Percentiles rank a stretch among this genome's conserved stretches.
phyloP scores from a whole-genome alignment of 2,329 filamentous ascomycete species.

The Neopestalotiopsis rosae region DNA sequence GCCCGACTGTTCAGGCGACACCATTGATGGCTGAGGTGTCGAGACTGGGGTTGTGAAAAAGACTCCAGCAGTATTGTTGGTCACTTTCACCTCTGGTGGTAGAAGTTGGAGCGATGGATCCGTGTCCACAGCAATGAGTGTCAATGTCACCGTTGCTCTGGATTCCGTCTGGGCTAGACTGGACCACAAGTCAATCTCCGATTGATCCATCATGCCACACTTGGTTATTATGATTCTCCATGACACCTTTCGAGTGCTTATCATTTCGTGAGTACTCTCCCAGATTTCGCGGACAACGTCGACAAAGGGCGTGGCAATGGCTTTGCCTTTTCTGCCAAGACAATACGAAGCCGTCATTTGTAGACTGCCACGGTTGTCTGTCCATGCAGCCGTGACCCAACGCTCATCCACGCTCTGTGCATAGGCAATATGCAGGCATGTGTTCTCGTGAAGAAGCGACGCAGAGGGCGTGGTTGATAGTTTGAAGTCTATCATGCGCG shows the following conservation, averaged over 20 bases:
- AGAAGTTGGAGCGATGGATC: conserved; percentile 68
- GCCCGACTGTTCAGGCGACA: conserved; percentile 65
- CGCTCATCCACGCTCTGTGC: conserved; percentile 75
- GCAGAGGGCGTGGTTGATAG: conserved; percentile 70
- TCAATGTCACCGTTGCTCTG: conserved; percentile 57
- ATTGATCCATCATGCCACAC: conserved; percentile 69
- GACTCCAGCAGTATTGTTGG: conserved; percentile 47
- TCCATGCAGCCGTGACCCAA: conserved; percentile 84
- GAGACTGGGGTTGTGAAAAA: conserved; percentile 70
- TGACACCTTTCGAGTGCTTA: conserved; percentile 71
- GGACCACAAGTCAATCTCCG: conserved; percentile 68
- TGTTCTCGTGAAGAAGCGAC: conserved; percentile 78
- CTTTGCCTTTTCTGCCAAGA: conserved; percentile 63
- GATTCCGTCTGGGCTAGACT: conserved; percentile 57
- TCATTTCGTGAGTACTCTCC: conserved; percentile 76
- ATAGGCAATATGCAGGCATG: conserved; percentile 81
- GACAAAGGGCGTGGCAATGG: conserved; percentile 57
- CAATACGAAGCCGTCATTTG: conserved; percentile 79
- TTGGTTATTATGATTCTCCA: conserved; percentile 81
- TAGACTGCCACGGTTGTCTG: conserved; percentile 75
- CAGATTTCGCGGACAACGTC: conserved; percentile 79
- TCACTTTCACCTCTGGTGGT: conserved; percentile 57
- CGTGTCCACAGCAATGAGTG: conserved; percentile 69
- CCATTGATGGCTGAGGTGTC: conserved; percentile 65
- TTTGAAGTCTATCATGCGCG: conserved; percentile 78